Percentiles rank a stretch among this genome's conserved stretches.
phyloP scores from a whole-genome alignment of 75 land plant genomes.

The Cryptomeria japonica region DNA sequence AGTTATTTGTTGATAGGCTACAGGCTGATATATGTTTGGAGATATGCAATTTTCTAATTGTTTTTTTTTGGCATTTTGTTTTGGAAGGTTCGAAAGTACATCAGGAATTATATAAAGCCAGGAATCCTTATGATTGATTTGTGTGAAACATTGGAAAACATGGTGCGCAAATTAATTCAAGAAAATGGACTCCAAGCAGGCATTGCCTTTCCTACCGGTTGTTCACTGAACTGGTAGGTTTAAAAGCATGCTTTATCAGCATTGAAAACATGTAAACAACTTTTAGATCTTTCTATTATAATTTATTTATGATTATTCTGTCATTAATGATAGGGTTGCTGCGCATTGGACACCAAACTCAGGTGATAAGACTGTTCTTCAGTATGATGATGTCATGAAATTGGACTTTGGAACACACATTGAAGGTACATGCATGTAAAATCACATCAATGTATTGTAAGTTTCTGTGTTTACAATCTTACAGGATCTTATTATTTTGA shows the following conservation, averaged over 20 bases:
- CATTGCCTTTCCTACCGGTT: conserved; percentile 98
- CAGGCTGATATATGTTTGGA: neutral
- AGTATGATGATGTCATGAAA: conserved; percentile 99
- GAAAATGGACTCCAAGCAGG: conserved; percentile 97
- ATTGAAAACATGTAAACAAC: neutral
- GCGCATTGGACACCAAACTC: conserved; percentile 99
- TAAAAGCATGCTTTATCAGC: neutral
- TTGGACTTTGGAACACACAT: conserved; percentile 99
- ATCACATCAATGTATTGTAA: neutral
- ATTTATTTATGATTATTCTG: neutral
- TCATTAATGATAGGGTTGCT: conserved; percentile 80
- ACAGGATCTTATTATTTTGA: neutral
- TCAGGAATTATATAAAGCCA: conserved; percentile 81
- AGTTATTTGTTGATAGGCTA: neutral
- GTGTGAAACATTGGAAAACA: conserved; percentile 97
- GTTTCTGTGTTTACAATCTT: neutral
- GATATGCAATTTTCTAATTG: neutral
- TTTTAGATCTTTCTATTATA: neutral
- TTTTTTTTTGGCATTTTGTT: neutral
- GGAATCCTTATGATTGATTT: conserved; percentile 90
- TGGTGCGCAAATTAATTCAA: conserved; percentile 84
- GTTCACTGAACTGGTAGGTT: conserved; percentile 91
- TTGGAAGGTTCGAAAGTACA: conserved; percentile 88
- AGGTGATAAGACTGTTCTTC: conserved; percentile 97
- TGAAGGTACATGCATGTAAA: conserved; percentile 62